These are phyloP conservation scores for Phytopythium oedochilum DNA, from an alignment of 352 stramenopile genomes.

Conservation along the genomic window DNA sequence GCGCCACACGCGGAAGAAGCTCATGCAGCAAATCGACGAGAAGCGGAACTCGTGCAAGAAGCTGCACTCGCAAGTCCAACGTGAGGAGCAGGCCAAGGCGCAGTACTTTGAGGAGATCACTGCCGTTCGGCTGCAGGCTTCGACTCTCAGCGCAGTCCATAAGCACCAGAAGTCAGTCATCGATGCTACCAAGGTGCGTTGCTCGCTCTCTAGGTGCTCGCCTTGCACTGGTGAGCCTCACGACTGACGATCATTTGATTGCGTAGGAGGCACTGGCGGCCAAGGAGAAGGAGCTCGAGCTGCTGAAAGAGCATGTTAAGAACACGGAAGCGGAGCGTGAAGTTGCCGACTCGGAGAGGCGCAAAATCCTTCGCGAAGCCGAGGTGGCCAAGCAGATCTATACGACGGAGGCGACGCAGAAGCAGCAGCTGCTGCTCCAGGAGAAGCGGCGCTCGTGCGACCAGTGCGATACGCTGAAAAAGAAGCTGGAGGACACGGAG, in stretches of 20 bases:
- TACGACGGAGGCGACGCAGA: constrained; percentile 43
- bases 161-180: constrained; percentile 73
- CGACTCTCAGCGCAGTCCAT: constrained; percentile 67
- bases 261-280: constrained; percentile 43
- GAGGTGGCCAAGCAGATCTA: constrained; percentile 66
- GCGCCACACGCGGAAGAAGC: constrained; percentile 68
- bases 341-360: constrained; percentile 41
- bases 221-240: no score
- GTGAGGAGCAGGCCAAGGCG: constrained; percentile 60
- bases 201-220: not conserved
- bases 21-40: constrained; percentile 70
- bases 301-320: constrained; percentile 60
- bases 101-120: constrained; percentile 78
- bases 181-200: constrained; percentile 54
- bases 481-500: constrained; percentile 49
- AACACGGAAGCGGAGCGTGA: constrained; percentile 53
- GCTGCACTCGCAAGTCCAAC: constrained; percentile 55
- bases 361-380: constrained; percentile 48
- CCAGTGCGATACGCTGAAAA: constrained; percentile 43
- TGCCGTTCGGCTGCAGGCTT: constrained; percentile 62
- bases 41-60: constrained; percentile 78
- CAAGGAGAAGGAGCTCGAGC: constrained; percentile 60
- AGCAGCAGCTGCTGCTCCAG: constrained; percentile 45
- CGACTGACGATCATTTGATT: no score
- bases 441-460: constrained; percentile 54